These are phyloP conservation scores for Eremothecium sinecaudum DNA, from an alignment of 1,139 yeast species.

Conservation along the genomic window DNA sequence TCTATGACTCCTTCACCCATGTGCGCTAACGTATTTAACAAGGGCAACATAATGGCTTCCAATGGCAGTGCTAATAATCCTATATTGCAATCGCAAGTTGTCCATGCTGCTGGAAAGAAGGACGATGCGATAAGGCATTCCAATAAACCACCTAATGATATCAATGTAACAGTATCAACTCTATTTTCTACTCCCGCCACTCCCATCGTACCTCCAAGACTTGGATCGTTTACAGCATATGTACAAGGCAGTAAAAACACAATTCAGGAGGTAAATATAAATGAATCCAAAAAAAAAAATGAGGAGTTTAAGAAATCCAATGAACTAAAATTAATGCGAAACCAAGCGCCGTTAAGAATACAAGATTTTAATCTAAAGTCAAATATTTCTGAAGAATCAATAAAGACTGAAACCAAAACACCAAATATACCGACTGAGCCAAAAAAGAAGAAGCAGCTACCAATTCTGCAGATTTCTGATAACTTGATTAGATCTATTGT, in stretches of 20 bases:
- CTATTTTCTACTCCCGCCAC: background rate
- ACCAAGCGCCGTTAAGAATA: no score
- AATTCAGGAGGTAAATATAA: conserved; percentile 8
- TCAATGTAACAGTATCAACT: no score
- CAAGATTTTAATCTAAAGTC: background rate
- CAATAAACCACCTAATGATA: background rate
- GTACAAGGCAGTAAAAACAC: conserved; percentile 1
- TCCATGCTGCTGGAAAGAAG: background rate
- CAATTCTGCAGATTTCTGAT: conserved; percentile 26
- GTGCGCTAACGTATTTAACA: background rate
- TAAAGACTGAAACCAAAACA: background rate
- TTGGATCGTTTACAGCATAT: conserved; percentile 1
- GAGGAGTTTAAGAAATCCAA: conserved; percentile 9
- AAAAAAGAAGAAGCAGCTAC: background rate
- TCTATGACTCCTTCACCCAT: background rate
- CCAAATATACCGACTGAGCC: background rate
- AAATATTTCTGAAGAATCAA: background rate
- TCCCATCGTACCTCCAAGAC: background rate
- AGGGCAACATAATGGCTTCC: background rate
- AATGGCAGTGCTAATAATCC: background rate
- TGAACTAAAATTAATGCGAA: conserved; percentile 3
- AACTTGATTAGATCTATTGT: conserved; percentile 32
- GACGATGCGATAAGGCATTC: background rate
- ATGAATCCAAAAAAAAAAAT: conserved; percentile 4
- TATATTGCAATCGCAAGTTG: background rate